Percentiles rank a stretch among this genome's conserved stretches.
These are phyloP conservation scores for Vaccinium myrtillus DNA, from an alignment of 148 eudicot genomes.

Conservation along the genomic window DNA sequence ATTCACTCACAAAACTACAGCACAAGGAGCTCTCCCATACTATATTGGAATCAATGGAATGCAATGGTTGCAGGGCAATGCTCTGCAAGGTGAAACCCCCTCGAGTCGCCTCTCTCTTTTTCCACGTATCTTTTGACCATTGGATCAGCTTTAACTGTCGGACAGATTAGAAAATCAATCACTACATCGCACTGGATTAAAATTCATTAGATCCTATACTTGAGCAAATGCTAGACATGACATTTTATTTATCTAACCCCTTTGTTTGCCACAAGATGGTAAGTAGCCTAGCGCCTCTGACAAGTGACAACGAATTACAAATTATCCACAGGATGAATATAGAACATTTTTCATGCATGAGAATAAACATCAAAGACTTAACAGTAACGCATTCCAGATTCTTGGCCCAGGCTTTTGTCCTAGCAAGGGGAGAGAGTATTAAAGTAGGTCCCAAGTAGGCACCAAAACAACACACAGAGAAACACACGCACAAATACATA, in stretches of 20 bases:
- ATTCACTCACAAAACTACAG: neutral
- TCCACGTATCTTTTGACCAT: neutral
- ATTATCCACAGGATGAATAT: neutral
- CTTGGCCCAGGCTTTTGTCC: neutral
- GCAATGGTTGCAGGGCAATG: neutral
- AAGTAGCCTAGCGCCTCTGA: neutral
- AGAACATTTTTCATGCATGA: neutral
- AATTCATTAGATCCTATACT: neutral
- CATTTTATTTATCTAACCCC: neutral
- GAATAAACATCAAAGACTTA: neutral
- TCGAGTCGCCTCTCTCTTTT: neutral
- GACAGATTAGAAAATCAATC: neutral
- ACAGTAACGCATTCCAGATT: neutral
- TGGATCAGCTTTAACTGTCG: neutral
- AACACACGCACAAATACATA: neutral
- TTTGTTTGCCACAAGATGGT: neutral
- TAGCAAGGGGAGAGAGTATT: neutral
- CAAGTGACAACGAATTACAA: neutral
- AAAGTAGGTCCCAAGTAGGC: neutral
- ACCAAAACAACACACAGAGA: neutral
- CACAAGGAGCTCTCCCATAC: neutral
- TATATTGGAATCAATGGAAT: neutral
- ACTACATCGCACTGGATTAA: neutral
- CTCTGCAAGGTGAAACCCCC: neutral
- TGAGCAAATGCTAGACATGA: neutral